These are phyloP conservation scores for Haplosporangium gracile DNA, from an alignment of 192 early-diverging fungal genomes.

Conservation along the genomic window DNA sequence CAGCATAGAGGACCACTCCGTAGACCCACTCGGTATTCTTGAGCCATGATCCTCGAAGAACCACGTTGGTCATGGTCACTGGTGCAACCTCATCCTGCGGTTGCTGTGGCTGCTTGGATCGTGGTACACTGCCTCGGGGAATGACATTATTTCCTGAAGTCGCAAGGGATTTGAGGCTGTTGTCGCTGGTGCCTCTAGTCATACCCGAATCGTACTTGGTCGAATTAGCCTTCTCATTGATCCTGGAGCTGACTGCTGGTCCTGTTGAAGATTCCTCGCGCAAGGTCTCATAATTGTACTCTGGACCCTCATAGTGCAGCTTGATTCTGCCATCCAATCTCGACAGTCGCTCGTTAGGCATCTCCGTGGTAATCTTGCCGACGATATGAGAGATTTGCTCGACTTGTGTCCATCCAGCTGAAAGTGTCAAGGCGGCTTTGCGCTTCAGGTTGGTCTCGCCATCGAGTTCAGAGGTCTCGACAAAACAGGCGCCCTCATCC, in stretches of 20 bases:
- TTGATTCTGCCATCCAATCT: conserved; percentile 83
- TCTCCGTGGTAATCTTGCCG: conserved; percentile 89
- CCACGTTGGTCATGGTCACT: conserved; percentile 90
- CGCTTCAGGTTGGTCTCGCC: conserved; percentile 98
- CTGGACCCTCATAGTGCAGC: conserved; percentile 37
- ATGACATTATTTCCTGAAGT: neutral
- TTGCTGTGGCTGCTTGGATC: neutral
- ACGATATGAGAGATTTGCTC: conserved; percentile 68
- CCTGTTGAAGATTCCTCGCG: neutral
- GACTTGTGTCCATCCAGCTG: conserved; percentile 77
- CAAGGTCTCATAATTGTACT: conserved; percentile 29
- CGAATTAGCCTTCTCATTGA: neutral
- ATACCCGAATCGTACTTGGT: neutral
- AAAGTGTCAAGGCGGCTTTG: conserved; percentile 88
- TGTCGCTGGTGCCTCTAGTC: conserved; percentile 6
- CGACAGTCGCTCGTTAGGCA: conserved; percentile 94
- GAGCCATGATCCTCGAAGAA: conserved; percentile 90
- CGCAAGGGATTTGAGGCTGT: conserved; percentile 26
- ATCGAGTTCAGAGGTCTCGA: conserved; percentile 96
- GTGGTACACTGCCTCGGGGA: neutral
- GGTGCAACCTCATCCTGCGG: conserved; percentile 76
- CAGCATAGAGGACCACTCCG: conserved; percentile 90
- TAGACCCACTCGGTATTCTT: conserved; percentile 97
- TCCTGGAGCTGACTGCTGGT: neutral
- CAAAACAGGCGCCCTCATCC: conserved; percentile 95